Evolutionary conservation across 768 basidiomycete species (phyloP).

Genomic region (Lactarius sanguifluus): DNA sequence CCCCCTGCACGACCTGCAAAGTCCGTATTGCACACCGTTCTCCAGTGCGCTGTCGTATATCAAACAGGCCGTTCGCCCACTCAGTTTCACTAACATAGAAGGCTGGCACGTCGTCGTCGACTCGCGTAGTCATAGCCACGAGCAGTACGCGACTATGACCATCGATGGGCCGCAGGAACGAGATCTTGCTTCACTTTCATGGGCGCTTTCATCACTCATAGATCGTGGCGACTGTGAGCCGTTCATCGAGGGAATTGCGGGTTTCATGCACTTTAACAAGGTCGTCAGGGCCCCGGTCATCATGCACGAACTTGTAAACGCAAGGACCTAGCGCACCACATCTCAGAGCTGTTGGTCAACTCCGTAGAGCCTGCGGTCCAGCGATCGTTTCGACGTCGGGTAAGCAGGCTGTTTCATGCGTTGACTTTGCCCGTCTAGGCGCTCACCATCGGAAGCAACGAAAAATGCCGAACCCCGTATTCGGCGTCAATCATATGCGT

Average conservation of each 20-base stretch:
- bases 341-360: constrained; percentile 3
- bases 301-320: constrained; percentile 18
- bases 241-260: constrained; percentile 17
- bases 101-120: not conserved
- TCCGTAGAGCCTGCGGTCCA: constrained; percentile 17
- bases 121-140: not conserved
- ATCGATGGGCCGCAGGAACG: not conserved
- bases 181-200: constrained; percentile 8
- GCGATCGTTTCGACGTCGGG: constrained; percentile 4
- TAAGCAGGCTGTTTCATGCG: not conserved
- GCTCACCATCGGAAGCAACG: constrained; percentile 28
- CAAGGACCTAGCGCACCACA: constrained; percentile 3
- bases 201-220: constrained; percentile 6
- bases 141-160: constrained; percentile 4
- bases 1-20: constrained; percentile 5
- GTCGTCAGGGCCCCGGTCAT: not conserved
- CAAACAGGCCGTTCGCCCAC: constrained; percentile 8
- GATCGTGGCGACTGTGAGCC: constrained; percentile 14
- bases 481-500: constrained; percentile 27
- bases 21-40: constrained; percentile 19
- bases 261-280: constrained; percentile 4
- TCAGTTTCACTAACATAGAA: not conserved
- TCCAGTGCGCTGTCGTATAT: constrained; percentile 13
- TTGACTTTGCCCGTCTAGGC: constrained; percentile 7
- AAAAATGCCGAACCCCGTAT: constrained; percentile 1